Evolutionary conservation across 176 grass and related monocot genomes (phyloP).

Genomic region (Cenchrus americanus): DNA sequence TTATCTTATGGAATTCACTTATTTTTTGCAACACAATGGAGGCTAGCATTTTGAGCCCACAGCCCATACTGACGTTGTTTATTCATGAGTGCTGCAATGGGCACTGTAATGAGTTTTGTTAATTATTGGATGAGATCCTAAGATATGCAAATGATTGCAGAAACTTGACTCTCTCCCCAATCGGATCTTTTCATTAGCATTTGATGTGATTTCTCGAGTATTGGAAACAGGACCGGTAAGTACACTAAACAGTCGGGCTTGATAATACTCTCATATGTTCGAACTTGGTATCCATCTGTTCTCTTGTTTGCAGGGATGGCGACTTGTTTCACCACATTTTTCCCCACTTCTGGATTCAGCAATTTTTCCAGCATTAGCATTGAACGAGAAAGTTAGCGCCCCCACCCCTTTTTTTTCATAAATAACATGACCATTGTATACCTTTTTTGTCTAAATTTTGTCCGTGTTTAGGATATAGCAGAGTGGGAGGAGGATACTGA

Average conservation of each 20-base stretch:
- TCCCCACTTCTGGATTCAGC: constrained; percentile 75
- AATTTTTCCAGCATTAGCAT: constrained; percentile 79
- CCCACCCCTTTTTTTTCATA: constrained; percentile 31
- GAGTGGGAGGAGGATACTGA: constrained; percentile 93
- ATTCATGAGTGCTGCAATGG: constrained; percentile 31
- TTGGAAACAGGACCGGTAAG: constrained; percentile 91
- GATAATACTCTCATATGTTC: constrained; percentile 4
- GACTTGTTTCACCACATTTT: constrained; percentile 92
- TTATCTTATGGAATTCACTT: constrained; percentile 36
- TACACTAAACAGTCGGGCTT: constrained; percentile 16
- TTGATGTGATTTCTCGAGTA: constrained; percentile 89
- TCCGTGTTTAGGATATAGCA: constrained; percentile 65
- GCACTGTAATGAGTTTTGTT: not conserved
- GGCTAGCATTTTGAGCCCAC: not conserved
- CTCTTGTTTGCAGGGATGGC: constrained; percentile 72
- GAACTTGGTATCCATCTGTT: constrained; percentile 36
- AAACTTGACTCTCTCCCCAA: constrained; percentile 66
- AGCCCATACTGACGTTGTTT: not conserved
- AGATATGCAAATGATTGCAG: constrained; percentile 53
- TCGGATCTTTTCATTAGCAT: constrained; percentile 77
- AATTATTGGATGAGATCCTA: constrained; percentile 40
- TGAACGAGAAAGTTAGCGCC: constrained; percentile 76
- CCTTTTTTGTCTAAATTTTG: constrained; percentile 44
- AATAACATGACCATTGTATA: constrained; percentile 30
- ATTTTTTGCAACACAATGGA: constrained; percentile 34